Base-by-base conservation (phyloP, 345 rosid genomes). In the Clarkia xantiana region DNA sequence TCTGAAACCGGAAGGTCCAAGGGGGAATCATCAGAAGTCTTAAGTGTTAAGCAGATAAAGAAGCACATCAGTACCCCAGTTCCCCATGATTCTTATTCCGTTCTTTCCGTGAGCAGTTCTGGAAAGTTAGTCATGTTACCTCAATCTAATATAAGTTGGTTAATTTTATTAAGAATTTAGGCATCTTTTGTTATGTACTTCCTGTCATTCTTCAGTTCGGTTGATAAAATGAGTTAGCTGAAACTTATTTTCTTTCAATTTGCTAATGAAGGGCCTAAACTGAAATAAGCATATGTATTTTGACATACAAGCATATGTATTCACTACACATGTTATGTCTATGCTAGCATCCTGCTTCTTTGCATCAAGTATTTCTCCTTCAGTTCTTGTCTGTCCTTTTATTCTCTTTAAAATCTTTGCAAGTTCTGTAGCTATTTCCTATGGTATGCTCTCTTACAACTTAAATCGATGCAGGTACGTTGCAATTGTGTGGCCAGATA, bases 401-500 rank as follows among this genome's bases (percentile, higher is more conserved):
- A 2, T 23, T 6, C 3, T 23, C 29, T 23, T 23, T 23, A 19
- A 25, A 6, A 29, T 49, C 42, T 17, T 20, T 22, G 11, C 7
- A 39, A 9, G 14, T 14, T 42, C 22, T 13, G 5, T 17, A n/a
- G 5, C 7, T 29, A 29, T 29, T 29, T 29, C 1, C 9, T 18
- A 17, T 49, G n/a, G 40, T 23, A 53, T 7, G 18, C 45, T 52
- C 54, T 59, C 61, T 44, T 52, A 39, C 11, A n/a, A 49, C 52
- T 42, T 51, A 55, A 61, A 51, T 63, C 59, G 62, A 53, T 71
- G 74, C 87, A 91, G 98, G 81, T 86, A 84, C 72, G 82, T 91
- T 36, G 86, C 89, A 38, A 69, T 91, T 63, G 89, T 91, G 59
- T 91, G 98, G 98, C 98, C 98, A 8, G 96, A 91, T 76, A 76